A percentile compares a stretch with the other conserved stretches of the same genome.
phyloP scores from a whole-genome alignment of 495 filamentous ascomycete genomes.

The Umbilicaria muhlenbergii region DNA sequence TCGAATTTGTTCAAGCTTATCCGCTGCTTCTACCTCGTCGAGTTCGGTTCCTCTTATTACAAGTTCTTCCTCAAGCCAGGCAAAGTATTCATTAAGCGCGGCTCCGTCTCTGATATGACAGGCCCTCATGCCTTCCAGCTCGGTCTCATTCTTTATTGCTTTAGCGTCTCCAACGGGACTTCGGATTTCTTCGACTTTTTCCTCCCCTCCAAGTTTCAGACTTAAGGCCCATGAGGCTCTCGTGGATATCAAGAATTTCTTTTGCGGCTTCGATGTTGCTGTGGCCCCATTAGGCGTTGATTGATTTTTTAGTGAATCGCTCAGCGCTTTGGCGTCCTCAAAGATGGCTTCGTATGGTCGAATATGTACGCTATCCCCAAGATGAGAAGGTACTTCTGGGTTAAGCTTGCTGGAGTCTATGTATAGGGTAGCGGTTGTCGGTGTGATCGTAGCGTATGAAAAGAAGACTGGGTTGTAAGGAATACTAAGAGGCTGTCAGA shows the following conservation, averaged over 20 bases:
- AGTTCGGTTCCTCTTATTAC: conserved; percentile 53
- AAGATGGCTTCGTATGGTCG: conserved; percentile 81
- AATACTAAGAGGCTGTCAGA: conserved; percentile 41
- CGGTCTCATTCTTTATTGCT: conserved; percentile 88
- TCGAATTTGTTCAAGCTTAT: conserved; percentile 75
- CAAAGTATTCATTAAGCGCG: conserved; percentile 82
- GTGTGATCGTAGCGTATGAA: conserved; percentile 84
- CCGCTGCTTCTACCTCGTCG: conserved; percentile 81
- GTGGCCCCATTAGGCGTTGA: conserved; percentile 14
- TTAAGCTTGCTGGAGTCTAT: conserved; percentile 66
- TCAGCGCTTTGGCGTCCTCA: conserved; percentile 51
- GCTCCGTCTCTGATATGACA: conserved; percentile 94
- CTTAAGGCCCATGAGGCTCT: conserved; percentile 90
- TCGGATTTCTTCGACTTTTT: conserved; percentile 69
- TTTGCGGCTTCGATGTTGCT: conserved; percentile 15
- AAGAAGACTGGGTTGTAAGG: conserved; percentile 99
- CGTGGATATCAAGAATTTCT: conserved; percentile 78
- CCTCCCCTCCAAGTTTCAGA: conserved; percentile 74
- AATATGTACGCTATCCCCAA: conserved; percentile 56
- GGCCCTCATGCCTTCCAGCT: conserved; percentile 82
- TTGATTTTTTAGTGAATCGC: conserved; percentile 20
- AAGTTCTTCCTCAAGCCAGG: conserved; percentile 89
- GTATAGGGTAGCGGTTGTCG: conserved; percentile 68
- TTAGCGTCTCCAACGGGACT: conserved; percentile 90
- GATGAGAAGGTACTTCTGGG: conserved; percentile 49